Conservation (phyloP, 2,329 filamentous ascomycete genomes). For the Ambrosiella xylebori region DNA sequence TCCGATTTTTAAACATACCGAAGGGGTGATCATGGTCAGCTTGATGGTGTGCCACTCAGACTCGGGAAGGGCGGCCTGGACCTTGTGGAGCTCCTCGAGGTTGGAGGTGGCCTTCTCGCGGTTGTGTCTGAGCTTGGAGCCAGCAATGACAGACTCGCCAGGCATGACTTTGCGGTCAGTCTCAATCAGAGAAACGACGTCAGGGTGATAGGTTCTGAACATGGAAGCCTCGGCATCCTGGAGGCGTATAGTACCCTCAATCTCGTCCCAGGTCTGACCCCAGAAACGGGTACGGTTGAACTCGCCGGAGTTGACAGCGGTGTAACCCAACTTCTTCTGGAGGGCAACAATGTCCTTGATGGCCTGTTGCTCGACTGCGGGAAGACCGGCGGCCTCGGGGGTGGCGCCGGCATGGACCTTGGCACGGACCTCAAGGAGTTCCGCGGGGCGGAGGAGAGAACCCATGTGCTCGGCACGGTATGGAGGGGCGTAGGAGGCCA, state of each 20-base stretch:
- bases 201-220: conserved; percentile 38
- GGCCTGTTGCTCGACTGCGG: conserved; percentile 44
- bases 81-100: conserved; percentile 31
- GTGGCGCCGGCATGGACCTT: conserved; percentile 23
- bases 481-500: conserved; percentile 24
- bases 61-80: conserved; percentile 29
- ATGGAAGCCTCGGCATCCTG: conserved; percentile 33
- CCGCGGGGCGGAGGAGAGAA: conserved; percentile 51
- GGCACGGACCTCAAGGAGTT: conserved; percentile 19
- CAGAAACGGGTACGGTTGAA: conserved; percentile 39
- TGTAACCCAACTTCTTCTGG: conserved; percentile 49
- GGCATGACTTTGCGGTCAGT: conserved; percentile 36
- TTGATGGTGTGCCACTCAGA: conserved; percentile 34
- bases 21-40: conserved; percentile 36
- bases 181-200: conserved; percentile 37
- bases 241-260: conserved; percentile 30
- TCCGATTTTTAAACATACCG: conserved; percentile 23
- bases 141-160: conserved; percentile 36
- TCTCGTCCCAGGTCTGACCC: conserved; percentile 37
- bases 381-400: conserved; percentile 36
- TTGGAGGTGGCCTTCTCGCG: conserved; percentile 27
- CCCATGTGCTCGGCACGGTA: conserved; percentile 65
- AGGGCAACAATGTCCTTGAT: conserved; percentile 50
- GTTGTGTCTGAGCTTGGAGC: conserved; percentile 28
- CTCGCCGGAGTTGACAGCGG: conserved; percentile 54